phyloP scores from a whole-genome alignment of 139 green algal species.

The Chlorokybus atmophyticus region DNA sequence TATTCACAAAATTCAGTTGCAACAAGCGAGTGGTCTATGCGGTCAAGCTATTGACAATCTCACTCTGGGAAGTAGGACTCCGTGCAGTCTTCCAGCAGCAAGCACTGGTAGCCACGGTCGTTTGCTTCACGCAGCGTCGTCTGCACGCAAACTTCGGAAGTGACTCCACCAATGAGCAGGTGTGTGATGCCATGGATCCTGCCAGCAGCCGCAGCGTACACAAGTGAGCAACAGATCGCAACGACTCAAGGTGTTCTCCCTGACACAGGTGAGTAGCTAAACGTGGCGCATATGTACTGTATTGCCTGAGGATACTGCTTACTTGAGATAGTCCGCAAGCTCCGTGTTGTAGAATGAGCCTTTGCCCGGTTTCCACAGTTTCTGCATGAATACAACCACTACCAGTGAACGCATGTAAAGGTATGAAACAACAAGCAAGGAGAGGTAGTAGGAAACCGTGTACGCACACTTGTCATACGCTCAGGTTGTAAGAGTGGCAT shows the following conservation, averaged over 20 bases:
- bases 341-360: constrained; percentile 54
- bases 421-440: too few species aligned
- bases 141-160: constrained; percentile 47
- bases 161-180: constrained; percentile 50
- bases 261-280: constrained; percentile 1
- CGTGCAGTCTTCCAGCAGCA: constrained; percentile 45
- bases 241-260: not conserved
- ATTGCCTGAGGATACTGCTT: too few species aligned
- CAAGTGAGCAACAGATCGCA: not conserved
- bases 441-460: too few species aligned
- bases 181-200: constrained; percentile 37
- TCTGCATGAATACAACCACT: constrained; percentile 4
- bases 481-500: too few species aligned
- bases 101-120: constrained; percentile 49
- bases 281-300: too few species aligned
- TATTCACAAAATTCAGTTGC: not conserved
- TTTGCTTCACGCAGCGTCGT: constrained; percentile 55
- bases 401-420: too few species aligned
- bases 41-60: not conserved
- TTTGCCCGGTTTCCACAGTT: constrained; percentile 48
- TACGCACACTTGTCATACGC: too few species aligned
- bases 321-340: constrained; percentile 33
- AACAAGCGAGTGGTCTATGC: not conserved
- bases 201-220: not conserved
- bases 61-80: constrained; percentile 44